Percentiles rank a stretch among this genome's conserved stretches.
These are phyloP conservation scores for Pholiota adiposa DNA, from an alignment of 1,284 basidiomycete species.

Conservation along the genomic window DNA sequence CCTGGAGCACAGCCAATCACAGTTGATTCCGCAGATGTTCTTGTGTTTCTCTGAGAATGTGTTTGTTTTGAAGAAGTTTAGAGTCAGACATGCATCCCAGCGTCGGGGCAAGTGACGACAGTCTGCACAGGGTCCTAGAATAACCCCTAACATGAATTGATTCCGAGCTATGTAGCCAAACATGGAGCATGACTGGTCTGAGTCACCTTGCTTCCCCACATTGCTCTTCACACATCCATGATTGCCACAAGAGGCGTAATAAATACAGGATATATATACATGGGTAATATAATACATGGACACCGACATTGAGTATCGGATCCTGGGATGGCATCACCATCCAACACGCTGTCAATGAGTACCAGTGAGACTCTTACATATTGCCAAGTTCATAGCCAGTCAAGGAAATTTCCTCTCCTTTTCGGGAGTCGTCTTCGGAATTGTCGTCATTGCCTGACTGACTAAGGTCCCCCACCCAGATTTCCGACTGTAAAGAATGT, in stretches of 20 bases:
- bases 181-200: no score
- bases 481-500: slow-evolving; percentile 24
- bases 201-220: no score
- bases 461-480: slow-evolving; percentile 16
- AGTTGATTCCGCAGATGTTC: not conserved
- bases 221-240: no score
- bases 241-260: no score
- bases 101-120: not conserved
- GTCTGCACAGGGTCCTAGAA: not conserved
- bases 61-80: not conserved
- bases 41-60: not conserved
- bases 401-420: not conserved
- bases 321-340: not conserved
- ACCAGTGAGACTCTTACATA: not conserved
- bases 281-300: not conserved
- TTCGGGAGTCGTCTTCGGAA: not conserved
- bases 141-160: not conserved
- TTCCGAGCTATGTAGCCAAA: not conserved
- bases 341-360: not conserved
- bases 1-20: slow-evolving; percentile 2
- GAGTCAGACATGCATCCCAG: slow-evolving; percentile 6
- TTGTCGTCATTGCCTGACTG: not conserved
- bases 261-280: not conserved
- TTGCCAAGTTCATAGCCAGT: not conserved
- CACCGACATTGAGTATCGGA: not conserved